Evolutionary conservation across 805 yeast species (phyloP), one percentile per base, ranked within the genome.

Genomic region (Wickerhamiella occidentalis): DNA sequence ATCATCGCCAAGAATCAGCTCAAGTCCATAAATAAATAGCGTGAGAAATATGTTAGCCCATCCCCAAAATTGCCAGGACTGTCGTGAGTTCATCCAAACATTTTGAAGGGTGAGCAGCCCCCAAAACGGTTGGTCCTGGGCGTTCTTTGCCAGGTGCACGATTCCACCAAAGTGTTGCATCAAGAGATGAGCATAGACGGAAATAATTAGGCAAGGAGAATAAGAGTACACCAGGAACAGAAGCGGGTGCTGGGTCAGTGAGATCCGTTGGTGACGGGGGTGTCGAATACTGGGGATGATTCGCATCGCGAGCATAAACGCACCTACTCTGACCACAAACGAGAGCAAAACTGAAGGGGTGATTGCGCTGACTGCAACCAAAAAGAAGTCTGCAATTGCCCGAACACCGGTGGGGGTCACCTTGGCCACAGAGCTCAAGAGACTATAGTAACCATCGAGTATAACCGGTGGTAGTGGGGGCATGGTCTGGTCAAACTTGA

Each of bases 21-120:
- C 98, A 43, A 83, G 70, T 26, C 82, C 79, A 64, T 90, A 90
- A 23, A 92, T 70, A n/a, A 78, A 68, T 50, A 92, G 68, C 9
- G 94, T 83, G 48, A 82, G 74, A 56, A 82, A 79, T 70, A 90
- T 84, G 62, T 90, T 90, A 51, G 85, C 76, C 97, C 97, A 90
- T 59, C 88, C 85, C 97, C 98, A 90, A 62, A 92, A 84, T 59
- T 86, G 87, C 85, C 94, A 83, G n/a, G 95, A 82, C 50, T 54
- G 53, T 17, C 64, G 59, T 9, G 67, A 58, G 48, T 56, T 61
- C 36, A 61, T 80, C 73, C 40, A 75, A 13, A 58, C 54, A 19
- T 50, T 50, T 2, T 53, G 25, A 29, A 49, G 13, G 11, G 53
- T 53, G 26, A 55, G 23, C 6, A 45, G 42, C 15, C 36, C 50